Evolutionary conservation across 1,139 yeast species (phyloP).

Genomic region (Hemisphaericaspora xylanilytica): DNA sequence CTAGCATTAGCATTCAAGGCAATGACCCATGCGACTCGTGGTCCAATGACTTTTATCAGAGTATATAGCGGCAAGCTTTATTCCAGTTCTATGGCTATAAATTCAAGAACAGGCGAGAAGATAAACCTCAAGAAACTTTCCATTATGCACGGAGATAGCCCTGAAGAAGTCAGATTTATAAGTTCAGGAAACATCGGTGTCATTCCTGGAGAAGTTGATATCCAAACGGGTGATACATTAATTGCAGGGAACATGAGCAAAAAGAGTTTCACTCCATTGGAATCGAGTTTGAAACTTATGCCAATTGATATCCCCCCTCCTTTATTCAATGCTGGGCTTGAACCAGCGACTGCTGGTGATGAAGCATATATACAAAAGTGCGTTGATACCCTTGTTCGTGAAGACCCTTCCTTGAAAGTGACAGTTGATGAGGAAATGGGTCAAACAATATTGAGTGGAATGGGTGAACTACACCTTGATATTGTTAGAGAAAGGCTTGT

Average conservation of each 20-base stretch:
- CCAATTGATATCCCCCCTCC: constrained; percentile 92
- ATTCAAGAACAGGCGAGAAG: constrained; percentile 67
- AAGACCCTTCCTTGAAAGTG: constrained; percentile 48
- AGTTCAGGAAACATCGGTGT: constrained; percentile 89
- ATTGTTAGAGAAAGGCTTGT: constrained; percentile 77
- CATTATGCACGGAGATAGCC: constrained; percentile 86
- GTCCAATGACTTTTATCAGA: constrained; percentile 81
- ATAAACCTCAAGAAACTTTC: constrained; percentile 66
- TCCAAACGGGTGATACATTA: constrained; percentile 89
- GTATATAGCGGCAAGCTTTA: constrained; percentile 79
- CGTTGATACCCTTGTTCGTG: constrained; percentile 62
- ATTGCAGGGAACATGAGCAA: constrained; percentile 50
- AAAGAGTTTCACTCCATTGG: constrained; percentile 51
- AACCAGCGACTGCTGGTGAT: constrained; percentile 83
- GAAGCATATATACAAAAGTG: constrained; percentile 67
- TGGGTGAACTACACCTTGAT: constrained; percentile 95
- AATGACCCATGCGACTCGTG: constrained; percentile 77
- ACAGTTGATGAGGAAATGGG: constrained; percentile 77
- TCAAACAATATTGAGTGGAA: constrained; percentile 84
- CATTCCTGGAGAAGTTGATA: constrained; percentile 64
- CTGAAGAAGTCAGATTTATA: constrained; percentile 64
- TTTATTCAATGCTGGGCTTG: constrained; percentile 81
- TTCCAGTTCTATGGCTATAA: constrained; percentile 59
- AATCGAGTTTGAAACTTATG: constrained; percentile 53
- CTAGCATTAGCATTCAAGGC: constrained; percentile 93